Percentiles rank a stretch among this genome's conserved stretches.
Evolutionary conservation across 2,329 filamentous ascomycete genomes (phyloP).

Genomic region (Ophiostoma novo-ulmi): DNA sequence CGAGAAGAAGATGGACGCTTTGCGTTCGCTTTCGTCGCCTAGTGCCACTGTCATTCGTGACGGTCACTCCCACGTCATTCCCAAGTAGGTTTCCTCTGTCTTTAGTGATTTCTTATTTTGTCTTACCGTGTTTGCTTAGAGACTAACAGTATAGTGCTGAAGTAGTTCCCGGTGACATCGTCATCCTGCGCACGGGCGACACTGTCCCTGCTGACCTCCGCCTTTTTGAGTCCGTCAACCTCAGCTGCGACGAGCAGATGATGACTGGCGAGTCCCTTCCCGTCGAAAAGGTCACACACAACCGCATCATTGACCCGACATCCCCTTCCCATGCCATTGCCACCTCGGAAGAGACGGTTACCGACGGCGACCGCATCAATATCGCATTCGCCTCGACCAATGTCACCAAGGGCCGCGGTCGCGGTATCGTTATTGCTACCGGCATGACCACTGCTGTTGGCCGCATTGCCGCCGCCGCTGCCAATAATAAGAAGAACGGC

Average conservation of each 20-base stretch:
- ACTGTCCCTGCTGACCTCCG: conserved; percentile 70
- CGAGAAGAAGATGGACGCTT: conserved; percentile 62
- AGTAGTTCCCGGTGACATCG: conserved; percentile 67
- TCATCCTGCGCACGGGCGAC: conserved; percentile 64
- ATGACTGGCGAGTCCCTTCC: conserved; percentile 72
- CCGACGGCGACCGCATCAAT: conserved; percentile 68
- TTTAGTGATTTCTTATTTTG: neutral
- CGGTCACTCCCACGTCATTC: conserved; percentile 52
- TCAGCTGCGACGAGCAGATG: conserved; percentile 72
- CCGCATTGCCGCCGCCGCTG: conserved; percentile 62
- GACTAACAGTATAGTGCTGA: conserved; percentile 42
- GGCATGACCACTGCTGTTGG: conserved; percentile 73
- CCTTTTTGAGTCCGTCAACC: conserved; percentile 68
- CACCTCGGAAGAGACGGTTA: conserved; percentile 46
- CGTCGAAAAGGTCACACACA: conserved; percentile 59
- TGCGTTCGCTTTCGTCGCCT: conserved; percentile 57
- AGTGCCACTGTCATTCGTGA: conserved; percentile 58
- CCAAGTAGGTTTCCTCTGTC: conserved; percentile 49
- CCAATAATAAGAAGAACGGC: conserved; percentile 46
- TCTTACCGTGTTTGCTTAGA: conserved; percentile 29
- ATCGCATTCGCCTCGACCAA: conserved; percentile 70
- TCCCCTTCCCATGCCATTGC: conserved; percentile 44
- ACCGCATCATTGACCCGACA: conserved; percentile 41
- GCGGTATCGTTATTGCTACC: conserved; percentile 66
- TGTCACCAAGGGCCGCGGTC: conserved; percentile 67